Evolutionary conservation across 2,329 filamentous ascomycete genomes (phyloP).

Genomic region (Neodidymelliopsis sp.): DNA sequence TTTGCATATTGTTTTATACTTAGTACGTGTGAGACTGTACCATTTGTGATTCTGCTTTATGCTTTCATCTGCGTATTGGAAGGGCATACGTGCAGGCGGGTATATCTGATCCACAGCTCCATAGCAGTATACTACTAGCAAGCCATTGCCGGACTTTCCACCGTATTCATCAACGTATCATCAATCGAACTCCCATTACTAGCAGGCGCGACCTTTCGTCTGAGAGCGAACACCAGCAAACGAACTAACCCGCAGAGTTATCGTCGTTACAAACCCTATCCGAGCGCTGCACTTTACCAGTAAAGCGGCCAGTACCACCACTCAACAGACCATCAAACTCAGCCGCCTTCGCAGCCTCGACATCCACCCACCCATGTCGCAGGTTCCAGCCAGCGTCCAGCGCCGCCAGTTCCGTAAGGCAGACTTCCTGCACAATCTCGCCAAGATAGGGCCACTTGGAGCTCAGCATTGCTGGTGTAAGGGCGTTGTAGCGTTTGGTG

Average conservation of each 20-base stretch:
- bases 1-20: too few species aligned
- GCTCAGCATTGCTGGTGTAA: conserved; percentile 49
- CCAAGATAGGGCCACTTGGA: conserved; percentile 48
- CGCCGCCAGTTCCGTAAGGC: conserved; percentile 40
- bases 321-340: conserved; percentile 52
- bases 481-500: conserved; percentile 36
- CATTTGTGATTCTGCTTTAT: too few species aligned
- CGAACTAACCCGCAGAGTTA: conserved; percentile 26
- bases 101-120: too few species aligned
- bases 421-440: conserved; percentile 51
- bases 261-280: conserved; percentile 26
- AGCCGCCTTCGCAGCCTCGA: conserved; percentile 44
- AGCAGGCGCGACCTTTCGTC: too few species aligned
- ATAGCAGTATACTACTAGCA: too few species aligned
- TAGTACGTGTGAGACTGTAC: too few species aligned
- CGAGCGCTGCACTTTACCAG: conserved; percentile 33
- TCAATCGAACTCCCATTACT: too few species aligned
- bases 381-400: conserved; percentile 45
- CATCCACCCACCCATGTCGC: conserved; percentile 42
- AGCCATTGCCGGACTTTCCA: too few species aligned
- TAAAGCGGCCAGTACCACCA: conserved; percentile 54
- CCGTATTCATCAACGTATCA: too few species aligned
- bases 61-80: too few species aligned
- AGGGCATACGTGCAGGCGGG: too few species aligned
- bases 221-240: not conserved